Percentiles rank a stretch among this genome's conserved stretches.
phyloP scores from a whole-genome alignment of 257 asterid species.

The Solanum microdontum region DNA sequence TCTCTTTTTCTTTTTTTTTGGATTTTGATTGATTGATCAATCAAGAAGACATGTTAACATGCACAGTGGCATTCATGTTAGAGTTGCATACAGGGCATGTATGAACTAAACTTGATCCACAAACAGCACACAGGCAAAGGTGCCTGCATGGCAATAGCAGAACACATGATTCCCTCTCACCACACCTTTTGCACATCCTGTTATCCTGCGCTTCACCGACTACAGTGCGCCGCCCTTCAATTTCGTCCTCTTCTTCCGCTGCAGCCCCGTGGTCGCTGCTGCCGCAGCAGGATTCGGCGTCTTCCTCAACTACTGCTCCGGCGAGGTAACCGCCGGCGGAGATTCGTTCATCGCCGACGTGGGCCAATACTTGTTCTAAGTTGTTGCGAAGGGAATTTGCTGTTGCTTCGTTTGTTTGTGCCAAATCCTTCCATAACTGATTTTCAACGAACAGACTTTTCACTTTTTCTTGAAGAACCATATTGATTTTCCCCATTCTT shows the following conservation, averaged over 20 bases:
- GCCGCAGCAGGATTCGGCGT: conserved; percentile 69
- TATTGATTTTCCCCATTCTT: conserved; percentile 42
- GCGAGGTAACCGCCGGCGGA: conserved; percentile 2
- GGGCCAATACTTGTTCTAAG: conserved; percentile 54
- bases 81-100: conserved; percentile 64
- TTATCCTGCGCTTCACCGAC: not conserved
- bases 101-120: conserved; percentile 48
- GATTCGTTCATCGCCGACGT: conserved; percentile 24
- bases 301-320: conserved; percentile 32
- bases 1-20: not conserved
- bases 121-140: conserved; percentile 51
- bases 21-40: not conserved
- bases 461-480: conserved; percentile 48
- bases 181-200: conserved; percentile 44
- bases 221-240: not conserved
- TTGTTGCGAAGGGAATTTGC: conserved; percentile 55
- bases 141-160: conserved; percentile 77
- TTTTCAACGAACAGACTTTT: conserved; percentile 44
- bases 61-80: conserved; percentile 61
- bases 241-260: not conserved
- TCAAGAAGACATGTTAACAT: conserved; percentile 49
- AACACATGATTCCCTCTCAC: conserved; percentile 59
- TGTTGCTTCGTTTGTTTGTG: conserved; percentile 69
- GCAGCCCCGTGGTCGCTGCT: conserved; percentile 23
- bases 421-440: conserved; percentile 57